Evolutionary conservation across 23 red algal genomes (phyloP), one percentile per base, ranked within the genome.

Genomic region (Rhodosorus marinus): DNA sequence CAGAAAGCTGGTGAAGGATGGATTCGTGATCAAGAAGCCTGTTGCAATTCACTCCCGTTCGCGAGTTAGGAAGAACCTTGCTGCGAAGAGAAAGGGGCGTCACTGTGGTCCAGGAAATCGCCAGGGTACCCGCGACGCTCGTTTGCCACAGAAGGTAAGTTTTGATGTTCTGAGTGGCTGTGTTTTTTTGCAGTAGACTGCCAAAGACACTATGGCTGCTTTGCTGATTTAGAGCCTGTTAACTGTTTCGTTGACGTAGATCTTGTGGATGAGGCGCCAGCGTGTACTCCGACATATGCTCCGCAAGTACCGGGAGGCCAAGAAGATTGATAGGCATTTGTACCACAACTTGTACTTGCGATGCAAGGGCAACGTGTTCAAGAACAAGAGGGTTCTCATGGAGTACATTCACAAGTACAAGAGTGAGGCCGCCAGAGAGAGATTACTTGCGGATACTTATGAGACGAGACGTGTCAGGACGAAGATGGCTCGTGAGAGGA

Each of bases 311-410:
- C 77, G 88, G 47, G 88, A 66, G 41, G 58, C 64, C 24, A 82
- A 82, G 32, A 95, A 95, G 72, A 95, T 95, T 43, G 88, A 95
- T 26, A 48, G 67, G 32, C 81, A 95, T 36, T 59, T 95, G 20
- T 95, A 95, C 50, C 88, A 83, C 55, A 73, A 95, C 52, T 43
- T 95, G 8, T 95, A 95, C 57, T 30, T 83, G 31, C 65, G 78
- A 9, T 83, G 88, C 72, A 95, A 95, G 70, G 88, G 88, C 59
- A 95, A 95, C 54, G 88, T 95, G 7, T 95, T 95, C 35, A 95
- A 95, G 57, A 95, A 95, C 58, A 75, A 81, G 59, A 62, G 88
- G n/a, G 88, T 95, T 5, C 59, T 95, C 15, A 95, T 95, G 88
- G 88, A 95, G 8, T 55, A 65, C 31, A 95, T 95, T 50, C 88